phyloP scores from a whole-genome alignment of 2,329 filamentous ascomycete species.

The Parastagonospora nodorum region DNA sequence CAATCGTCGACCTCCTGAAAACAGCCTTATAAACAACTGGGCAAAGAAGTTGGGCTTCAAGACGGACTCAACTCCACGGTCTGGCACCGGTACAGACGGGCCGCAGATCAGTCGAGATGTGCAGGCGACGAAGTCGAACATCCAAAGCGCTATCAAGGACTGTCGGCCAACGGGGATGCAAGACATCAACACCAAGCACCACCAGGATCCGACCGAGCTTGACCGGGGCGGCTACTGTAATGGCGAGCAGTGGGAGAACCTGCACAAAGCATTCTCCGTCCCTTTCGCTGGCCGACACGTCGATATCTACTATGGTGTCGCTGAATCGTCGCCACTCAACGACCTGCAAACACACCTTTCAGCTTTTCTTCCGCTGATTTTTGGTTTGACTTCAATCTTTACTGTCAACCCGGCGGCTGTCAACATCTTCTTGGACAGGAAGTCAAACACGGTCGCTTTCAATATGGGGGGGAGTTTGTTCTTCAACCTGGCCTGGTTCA shows the following conservation, averaged over 20 bases:
- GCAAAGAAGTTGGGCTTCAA: slow-evolving; percentile 46
- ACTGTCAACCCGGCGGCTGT: slow-evolving; percentile 69
- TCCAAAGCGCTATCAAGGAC: slow-evolving; percentile 45
- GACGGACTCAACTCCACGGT: slow-evolving; percentile 22
- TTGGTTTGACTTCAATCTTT: slow-evolving; percentile 58
- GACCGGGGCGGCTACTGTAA: slow-evolving; percentile 46
- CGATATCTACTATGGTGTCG: slow-evolving; percentile 43
- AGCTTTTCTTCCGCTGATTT: slow-evolving; percentile 41
- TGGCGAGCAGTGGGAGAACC: slow-evolving; percentile 45
- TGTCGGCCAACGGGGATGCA: slow-evolving; percentile 41
- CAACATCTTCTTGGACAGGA: slow-evolving; percentile 85
- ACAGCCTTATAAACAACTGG: slow-evolving; percentile 43
- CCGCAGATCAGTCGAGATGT: slow-evolving; percentile 43
- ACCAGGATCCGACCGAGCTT: slow-evolving; percentile 45
- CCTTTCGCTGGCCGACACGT: slow-evolving; percentile 41
- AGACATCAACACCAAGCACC: slow-evolving; percentile 40
- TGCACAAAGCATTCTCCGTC: slow-evolving; percentile 44
- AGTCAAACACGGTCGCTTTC: slow-evolving; percentile 86
- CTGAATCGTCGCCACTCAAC: slow-evolving; percentile 30
- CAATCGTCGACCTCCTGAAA: slow-evolving; percentile 23
- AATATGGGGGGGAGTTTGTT: slow-evolving; percentile 87
- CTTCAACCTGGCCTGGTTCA: slow-evolving; percentile 89
- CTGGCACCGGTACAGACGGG: slow-evolving; percentile 29
- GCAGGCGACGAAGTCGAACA: slow-evolving; percentile 42
- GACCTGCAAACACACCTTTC: slow-evolving; percentile 33